Evolutionary conservation across 2,329 filamentous ascomycete genomes (phyloP).

Genomic region (Penicillium sp.): DNA sequence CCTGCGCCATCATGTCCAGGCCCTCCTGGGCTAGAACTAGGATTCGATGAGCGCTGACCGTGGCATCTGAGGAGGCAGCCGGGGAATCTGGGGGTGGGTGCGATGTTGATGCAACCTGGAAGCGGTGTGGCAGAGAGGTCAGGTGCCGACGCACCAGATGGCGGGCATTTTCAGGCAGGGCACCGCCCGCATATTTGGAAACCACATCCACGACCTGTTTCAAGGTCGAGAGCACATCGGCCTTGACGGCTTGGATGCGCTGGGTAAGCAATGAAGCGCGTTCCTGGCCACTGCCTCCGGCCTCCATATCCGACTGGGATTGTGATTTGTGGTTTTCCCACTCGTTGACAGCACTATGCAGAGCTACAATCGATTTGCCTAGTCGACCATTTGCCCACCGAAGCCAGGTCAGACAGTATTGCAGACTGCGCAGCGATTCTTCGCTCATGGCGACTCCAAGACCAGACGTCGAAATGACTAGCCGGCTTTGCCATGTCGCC

Average conservation of each 20-base stretch:
- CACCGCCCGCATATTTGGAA: conserved; percentile 86
- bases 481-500: conserved; percentile 70
- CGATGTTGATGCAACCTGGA: conserved; percentile 66
- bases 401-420: conserved; percentile 79
- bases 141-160: conserved; percentile 80
- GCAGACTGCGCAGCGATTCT: conserved; percentile 77
- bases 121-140: conserved; percentile 78
- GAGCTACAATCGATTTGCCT: conserved; percentile 67
- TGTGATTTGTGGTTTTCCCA: conserved; percentile 62
- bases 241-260: conserved; percentile 65
- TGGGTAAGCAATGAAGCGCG: conserved; percentile 36
- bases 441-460: conserved; percentile 89
- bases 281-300: conserved; percentile 21
- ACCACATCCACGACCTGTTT: conserved; percentile 81
- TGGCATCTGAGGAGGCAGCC: conserved; percentile 46
- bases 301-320: conserved; percentile 18
- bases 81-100: conserved; percentile 36
- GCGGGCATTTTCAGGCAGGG: conserved; percentile 83
- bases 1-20: conserved; percentile 89
- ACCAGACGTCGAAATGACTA: conserved; percentile 88
- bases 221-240: conserved; percentile 73
- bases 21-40: conserved; percentile 85
- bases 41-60: conserved; percentile 67
- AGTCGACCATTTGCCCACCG: conserved; percentile 80
- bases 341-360: conserved; percentile 75